Conservation (phyloP, 345 rosid genomes). For the Eutrema japonicum region DNA sequence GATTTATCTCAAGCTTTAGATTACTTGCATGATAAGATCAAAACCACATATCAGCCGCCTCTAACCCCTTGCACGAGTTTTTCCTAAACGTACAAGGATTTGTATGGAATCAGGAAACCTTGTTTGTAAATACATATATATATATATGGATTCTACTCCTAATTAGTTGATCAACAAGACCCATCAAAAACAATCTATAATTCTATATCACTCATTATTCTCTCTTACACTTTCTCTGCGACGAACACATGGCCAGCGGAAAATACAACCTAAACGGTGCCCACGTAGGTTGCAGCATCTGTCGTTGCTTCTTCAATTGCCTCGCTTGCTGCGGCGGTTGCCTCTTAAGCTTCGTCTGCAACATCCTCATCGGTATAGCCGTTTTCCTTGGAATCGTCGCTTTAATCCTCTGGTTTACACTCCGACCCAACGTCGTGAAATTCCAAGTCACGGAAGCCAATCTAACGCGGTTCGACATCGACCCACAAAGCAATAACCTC, state of each 20-base stretch:
- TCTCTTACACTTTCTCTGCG: background rate
- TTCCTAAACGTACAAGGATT: constrained; percentile 5
- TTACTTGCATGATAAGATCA: background rate
- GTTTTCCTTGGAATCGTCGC: constrained; percentile 48
- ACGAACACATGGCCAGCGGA: constrained; percentile 24
- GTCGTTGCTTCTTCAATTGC: constrained; percentile 11
- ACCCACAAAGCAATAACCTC: constrained; percentile 38
- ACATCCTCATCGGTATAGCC: constrained; percentile 47
- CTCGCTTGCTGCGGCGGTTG: constrained; percentile 53
- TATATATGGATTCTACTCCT: background rate
- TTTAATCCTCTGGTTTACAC: constrained; percentile 57
- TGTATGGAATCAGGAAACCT: background rate
- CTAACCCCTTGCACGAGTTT: no score
- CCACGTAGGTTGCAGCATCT: constrained; percentile 32
- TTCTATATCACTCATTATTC: background rate
- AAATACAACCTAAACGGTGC: constrained; percentile 52
- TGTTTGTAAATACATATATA: background rate
- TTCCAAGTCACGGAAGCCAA: constrained; percentile 51
- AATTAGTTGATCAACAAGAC: background rate
- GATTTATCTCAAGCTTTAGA: no score
- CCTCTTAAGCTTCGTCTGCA: constrained; percentile 23
- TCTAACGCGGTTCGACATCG: constrained; percentile 48
- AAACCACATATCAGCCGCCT: background rate
- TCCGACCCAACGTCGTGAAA: constrained; percentile 58
- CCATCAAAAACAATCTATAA: constrained; percentile 1